A percentile compares a stretch with the other conserved stretches of the same genome.
phyloP scores from a whole-genome alignment of 345 rosid species.

The Chamaenerion angustifolium region DNA sequence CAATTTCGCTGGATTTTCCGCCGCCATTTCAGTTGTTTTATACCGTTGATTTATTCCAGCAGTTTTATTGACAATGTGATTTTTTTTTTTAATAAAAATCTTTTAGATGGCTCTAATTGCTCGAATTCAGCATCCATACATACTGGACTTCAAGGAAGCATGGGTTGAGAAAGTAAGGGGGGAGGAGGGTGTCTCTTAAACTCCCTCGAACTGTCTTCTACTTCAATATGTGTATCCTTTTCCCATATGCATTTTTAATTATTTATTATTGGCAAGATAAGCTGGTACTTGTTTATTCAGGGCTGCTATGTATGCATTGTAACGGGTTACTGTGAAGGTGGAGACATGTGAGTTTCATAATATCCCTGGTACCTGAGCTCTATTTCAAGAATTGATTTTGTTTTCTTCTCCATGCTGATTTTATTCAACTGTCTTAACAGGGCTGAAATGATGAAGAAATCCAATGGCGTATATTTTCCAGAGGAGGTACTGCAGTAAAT shows the following conservation, averaged over 20 bases:
- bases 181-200: neutral
- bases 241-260: neutral
- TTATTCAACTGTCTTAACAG: conserved; percentile 19
- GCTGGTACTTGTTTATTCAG: conserved; percentile 25
- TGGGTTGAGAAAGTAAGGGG: conserved; percentile 92
- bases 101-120: conserved; percentile 88
- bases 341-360: conserved; percentile 78
- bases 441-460: conserved; percentile 94
- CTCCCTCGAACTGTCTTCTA: neutral
- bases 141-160: conserved; percentile 96
- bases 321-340: conserved; percentile 99
- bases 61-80: conserved; percentile 1
- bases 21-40: neutral
- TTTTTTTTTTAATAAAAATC: conserved; percentile 1
- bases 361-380: neutral
- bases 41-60: neutral
- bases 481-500: conserved; percentile 48
- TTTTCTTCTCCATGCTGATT: neutral
- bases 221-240: conserved; percentile 3
- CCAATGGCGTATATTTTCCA: conserved; percentile 74
- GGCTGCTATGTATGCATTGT: conserved; percentile 98
- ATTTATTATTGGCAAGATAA: conserved; percentile 4
- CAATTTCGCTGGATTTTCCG: neutral
- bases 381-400: neutral
- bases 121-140: conserved; percentile 77